Percentiles rank a stretch among this genome's conserved stretches.
phyloP scores from a whole-genome alignment of 1,139 yeast species.

The Meyerozyma elateridarum region DNA sequence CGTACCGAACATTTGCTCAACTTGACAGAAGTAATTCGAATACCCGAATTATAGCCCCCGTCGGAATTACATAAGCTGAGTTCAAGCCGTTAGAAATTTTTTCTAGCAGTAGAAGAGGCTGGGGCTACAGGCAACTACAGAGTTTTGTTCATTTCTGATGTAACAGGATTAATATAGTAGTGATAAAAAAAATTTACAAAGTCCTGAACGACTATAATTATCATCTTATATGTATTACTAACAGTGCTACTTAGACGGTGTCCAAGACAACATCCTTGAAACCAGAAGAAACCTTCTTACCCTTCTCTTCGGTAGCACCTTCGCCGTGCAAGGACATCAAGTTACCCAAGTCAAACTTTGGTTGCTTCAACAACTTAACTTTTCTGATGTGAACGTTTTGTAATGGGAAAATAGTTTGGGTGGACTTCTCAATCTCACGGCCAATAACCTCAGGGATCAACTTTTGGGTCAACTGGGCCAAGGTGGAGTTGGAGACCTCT shows the following conservation, averaged over 20 bases:
- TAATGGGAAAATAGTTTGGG: constrained; percentile 80
- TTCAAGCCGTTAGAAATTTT: no score
- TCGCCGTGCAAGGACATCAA: constrained; percentile 90
- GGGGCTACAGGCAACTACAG: no score
- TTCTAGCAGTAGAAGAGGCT: no score
- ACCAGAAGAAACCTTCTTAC: constrained; percentile 80
- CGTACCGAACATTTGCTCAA: no score
- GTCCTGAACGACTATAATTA: no score
- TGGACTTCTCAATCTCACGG: constrained; percentile 84
- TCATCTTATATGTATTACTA: constrained; percentile 4
- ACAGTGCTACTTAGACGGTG: constrained; percentile 50
- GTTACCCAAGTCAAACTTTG: constrained; percentile 86
- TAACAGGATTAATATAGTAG: no score
- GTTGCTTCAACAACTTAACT: constrained; percentile 87
- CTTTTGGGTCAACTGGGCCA: constrained; percentile 83
- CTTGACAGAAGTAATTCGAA: no score
- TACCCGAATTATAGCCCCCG: no score
- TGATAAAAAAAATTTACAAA: no score
- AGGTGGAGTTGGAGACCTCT: constrained; percentile 79
- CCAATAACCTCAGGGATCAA: constrained; percentile 89
- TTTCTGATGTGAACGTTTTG: constrained; percentile 91
- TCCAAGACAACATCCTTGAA: constrained; percentile 91
- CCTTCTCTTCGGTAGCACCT: constrained; percentile 76
- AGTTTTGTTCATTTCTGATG: no score
- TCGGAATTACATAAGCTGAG: no score